A percentile compares a stretch with the other conserved stretches of the same genome.
These are phyloP conservation scores for Curvularia eragrostidis DNA, from an alignment of 2,329 filamentous ascomycete genomes.

Conservation along the genomic window DNA sequence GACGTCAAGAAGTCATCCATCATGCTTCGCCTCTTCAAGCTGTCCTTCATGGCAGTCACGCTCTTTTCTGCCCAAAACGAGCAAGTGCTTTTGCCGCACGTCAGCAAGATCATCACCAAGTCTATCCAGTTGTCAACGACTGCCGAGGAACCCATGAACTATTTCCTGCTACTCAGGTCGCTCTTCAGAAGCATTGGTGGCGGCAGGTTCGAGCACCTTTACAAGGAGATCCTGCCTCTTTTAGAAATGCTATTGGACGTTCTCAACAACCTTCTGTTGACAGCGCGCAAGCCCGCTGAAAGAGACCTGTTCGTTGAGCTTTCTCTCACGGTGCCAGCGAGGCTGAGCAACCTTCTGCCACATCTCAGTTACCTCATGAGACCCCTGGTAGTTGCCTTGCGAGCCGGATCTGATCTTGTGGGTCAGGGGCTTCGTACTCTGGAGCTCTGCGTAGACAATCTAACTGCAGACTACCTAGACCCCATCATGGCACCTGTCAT, in stretches of 20 bases:
- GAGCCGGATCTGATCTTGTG: conserved; percentile 90
- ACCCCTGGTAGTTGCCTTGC: conserved; percentile 91
- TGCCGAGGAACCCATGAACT: conserved; percentile 98
- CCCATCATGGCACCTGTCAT: conserved; percentile 99
- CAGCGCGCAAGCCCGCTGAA: conserved; percentile 87
- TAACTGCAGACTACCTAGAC: conserved; percentile 96
- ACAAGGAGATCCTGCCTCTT: conserved; percentile 95
- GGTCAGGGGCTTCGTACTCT: conserved; percentile 92
- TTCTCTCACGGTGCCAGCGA: conserved; percentile 91
- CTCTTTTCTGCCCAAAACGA: conserved; percentile 95
- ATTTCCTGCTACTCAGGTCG: conserved; percentile 90
- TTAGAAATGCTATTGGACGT: conserved; percentile 98
- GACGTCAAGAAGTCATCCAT: conserved; percentile 94
- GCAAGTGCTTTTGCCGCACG: conserved; percentile 91
- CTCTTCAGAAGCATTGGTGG: conserved; percentile 96
- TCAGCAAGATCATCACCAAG: conserved; percentile 95
- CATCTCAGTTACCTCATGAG: conserved; percentile 98
- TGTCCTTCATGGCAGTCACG: conserved; percentile 99
- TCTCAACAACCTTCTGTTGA: conserved; percentile 90
- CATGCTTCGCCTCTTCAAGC: conserved; percentile 89
- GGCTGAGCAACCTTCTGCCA: conserved; percentile 90
- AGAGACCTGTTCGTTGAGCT: conserved; percentile 96
- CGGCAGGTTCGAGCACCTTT: conserved; percentile 95
- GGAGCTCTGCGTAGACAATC: conserved; percentile 96
- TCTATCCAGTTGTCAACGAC: conserved; percentile 96